Conservation (phyloP, 495 filamentous ascomycete species). For the Penicillium atrosanguineum region DNA sequence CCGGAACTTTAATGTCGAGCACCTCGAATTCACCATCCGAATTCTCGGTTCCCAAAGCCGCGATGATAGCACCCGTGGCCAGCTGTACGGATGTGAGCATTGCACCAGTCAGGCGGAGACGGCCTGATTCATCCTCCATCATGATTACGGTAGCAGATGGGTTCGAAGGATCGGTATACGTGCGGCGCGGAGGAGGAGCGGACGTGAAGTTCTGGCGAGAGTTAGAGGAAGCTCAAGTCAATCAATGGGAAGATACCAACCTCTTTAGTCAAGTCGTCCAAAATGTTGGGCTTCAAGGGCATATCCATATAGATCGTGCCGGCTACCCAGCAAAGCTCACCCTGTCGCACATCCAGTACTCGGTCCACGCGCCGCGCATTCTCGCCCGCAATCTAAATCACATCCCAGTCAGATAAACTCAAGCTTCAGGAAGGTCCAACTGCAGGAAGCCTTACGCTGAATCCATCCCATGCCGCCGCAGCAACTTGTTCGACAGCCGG, state of each 20-base stretch:
- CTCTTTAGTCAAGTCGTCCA: conserved; percentile 92
- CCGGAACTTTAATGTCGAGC: conserved; percentile 82
- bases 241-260: conserved; percentile 44
- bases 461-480: conserved; percentile 69
- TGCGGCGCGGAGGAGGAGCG: conserved; percentile 73
- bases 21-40: conserved; percentile 89
- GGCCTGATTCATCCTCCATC: conserved; percentile 94
- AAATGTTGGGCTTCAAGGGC: conserved; percentile 93
- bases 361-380: conserved; percentile 70
- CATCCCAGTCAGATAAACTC: conserved; percentile 1
- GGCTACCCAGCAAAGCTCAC: conserved; percentile 90
- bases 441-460: conserved; percentile 45
- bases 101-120: conserved; percentile 75
- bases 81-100: conserved; percentile 62
- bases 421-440: not conserved
- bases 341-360: conserved; percentile 93
- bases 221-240: not conserved
- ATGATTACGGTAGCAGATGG: conserved; percentile 61
- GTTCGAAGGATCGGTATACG: conserved; percentile 58
- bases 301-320: conserved; percentile 98
- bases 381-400: conserved; percentile 68
- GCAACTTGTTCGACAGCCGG: conserved; percentile 76
- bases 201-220: conserved; percentile 71
- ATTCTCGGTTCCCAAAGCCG: conserved; percentile 91
- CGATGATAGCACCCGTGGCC: conserved; percentile 88